Evolutionary conservation across 163 green algal genomes (phyloP), one percentile per base, ranked within the genome.

Genomic region (Picocystis sp.): DNA sequence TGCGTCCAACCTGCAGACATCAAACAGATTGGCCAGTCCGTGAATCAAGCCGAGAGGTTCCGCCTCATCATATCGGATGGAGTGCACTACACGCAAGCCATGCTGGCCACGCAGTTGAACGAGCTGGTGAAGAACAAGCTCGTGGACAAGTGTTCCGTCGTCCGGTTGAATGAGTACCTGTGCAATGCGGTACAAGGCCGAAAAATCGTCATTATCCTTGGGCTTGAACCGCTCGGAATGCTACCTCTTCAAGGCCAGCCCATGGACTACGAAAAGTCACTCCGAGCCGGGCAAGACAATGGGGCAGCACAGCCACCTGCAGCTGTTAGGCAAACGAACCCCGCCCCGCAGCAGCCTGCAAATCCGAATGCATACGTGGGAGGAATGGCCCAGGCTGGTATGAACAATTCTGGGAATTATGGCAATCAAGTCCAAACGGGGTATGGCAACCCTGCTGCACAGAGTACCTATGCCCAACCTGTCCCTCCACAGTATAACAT

Each of bases 81-180:
- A 14, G 8, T 61, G 38, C 60, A 73, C 51, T 57, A 48, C 42
- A 66, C 64, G 25, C 63, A 66, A 17, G 72, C 70, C 22, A 90
- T 95, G 76, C 61, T 93, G 22, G 78, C 82, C 12, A 83, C 74
- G 1, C 77, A 93, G 69, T 57, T 94, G 17, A 76, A 74, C 17
- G 58, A 85, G 0, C 45, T 82, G 9, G 66, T 82, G 1, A 57
- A 71, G 11, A 45, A 46, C 3, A 46, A 61, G 3, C 14, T 60
- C 1, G 34, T 94, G 0, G 35, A 55, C 9, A 60, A 73, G 12
- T 66, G 67, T 51, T 63, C 66, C 3, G 64, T 95, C 12, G 22
- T 95, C 0, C 47, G 63, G 10, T 55, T 95, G 0, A 33, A 60
- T 0, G 86, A 94, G 42, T 83, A 79, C 49, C 76, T 93, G 14